A percentile compares a stretch with the other conserved stretches of the same genome.
phyloP scores from a whole-genome alignment of 2,329 filamentous ascomycete species.

The Cadophora gregata region DNA sequence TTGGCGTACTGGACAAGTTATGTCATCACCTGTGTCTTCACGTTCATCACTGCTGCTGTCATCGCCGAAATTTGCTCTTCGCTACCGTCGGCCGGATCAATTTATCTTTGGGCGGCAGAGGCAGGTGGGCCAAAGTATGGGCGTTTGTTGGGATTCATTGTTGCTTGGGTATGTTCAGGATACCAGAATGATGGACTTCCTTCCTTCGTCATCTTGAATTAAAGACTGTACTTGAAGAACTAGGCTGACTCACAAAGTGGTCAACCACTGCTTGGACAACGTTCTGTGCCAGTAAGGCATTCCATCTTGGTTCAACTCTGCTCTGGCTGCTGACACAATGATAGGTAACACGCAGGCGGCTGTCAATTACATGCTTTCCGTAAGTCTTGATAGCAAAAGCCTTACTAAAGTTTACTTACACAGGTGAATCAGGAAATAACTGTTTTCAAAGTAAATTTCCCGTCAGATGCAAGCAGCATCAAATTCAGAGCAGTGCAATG shows the following conservation, averaged over 20 bases:
- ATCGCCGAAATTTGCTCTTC: slow-evolving; percentile 62
- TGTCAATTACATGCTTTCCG: slow-evolving; percentile 59
- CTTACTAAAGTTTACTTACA: not conserved
- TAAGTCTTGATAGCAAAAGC: slow-evolving; percentile 41
- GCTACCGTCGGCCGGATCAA: slow-evolving; percentile 44
- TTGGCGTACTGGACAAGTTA: slow-evolving; percentile 69
- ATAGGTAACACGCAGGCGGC: slow-evolving; percentile 57
- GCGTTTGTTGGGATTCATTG: slow-evolving; percentile 47
- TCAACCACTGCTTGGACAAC: slow-evolving; percentile 67
- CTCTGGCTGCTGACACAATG: not conserved
- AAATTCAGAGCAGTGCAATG: slow-evolving; percentile 66
- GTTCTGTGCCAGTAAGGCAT: slow-evolving; percentile 54
- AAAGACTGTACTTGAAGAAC: not conserved
- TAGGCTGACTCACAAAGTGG: slow-evolving; percentile 48
- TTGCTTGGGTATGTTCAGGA: slow-evolving; percentile 51
- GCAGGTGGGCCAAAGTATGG: slow-evolving; percentile 52
- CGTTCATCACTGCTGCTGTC: slow-evolving; percentile 64
- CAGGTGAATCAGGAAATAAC: slow-evolving; percentile 58
- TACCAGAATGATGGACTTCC: too few species aligned
- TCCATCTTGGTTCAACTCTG: not conserved
- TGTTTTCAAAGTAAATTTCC: slow-evolving; percentile 61
- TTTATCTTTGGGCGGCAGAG: slow-evolving; percentile 58
- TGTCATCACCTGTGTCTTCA: slow-evolving; percentile 63
- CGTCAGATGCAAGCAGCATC: slow-evolving; percentile 57
- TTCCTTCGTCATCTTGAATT: not conserved